These are phyloP conservation scores for Chlorella ohadii DNA, from an alignment of 139 green algal species.

Conservation along the genomic window DNA sequence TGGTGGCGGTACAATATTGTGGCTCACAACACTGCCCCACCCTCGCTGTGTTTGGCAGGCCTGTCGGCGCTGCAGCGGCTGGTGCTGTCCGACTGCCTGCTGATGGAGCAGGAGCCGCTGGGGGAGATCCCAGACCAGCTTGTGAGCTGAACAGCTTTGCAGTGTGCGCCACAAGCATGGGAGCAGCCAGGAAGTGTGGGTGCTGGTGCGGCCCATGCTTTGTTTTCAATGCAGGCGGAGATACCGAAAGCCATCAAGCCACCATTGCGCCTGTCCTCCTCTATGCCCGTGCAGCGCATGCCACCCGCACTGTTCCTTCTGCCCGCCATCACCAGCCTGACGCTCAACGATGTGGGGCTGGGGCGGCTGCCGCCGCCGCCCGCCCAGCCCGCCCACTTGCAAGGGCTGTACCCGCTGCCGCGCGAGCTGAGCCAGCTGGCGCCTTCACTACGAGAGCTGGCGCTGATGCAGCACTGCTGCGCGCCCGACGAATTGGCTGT, in stretches of 20 bases:
- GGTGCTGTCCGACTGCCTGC: background rate
- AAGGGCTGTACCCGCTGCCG: constrained; percentile 2
- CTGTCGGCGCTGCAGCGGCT: constrained; percentile 2
- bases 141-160: too few relatives aligned
- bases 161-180: too few relatives aligned
- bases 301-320: background rate
- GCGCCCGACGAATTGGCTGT: background rate
- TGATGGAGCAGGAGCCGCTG: background rate
- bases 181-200: too few relatives aligned
- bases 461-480: constrained; percentile 5
- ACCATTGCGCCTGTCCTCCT: background rate
- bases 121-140: background rate
- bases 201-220: too few relatives aligned
- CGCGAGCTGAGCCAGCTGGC: background rate
- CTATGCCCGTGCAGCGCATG: background rate
- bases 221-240: too few relatives aligned
- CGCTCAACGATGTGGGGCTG: background rate
- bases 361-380: background rate
- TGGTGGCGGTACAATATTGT: too few relatives aligned
- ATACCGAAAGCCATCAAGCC: too few relatives aligned
- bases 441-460: constrained; percentile 2
- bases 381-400: background rate
- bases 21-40: too few relatives aligned
- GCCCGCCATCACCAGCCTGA: constrained; percentile 10
- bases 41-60: background rate